phyloP scores from a whole-genome alignment of 768 basidiomycete species.

The Cubamyces sp. region DNA sequence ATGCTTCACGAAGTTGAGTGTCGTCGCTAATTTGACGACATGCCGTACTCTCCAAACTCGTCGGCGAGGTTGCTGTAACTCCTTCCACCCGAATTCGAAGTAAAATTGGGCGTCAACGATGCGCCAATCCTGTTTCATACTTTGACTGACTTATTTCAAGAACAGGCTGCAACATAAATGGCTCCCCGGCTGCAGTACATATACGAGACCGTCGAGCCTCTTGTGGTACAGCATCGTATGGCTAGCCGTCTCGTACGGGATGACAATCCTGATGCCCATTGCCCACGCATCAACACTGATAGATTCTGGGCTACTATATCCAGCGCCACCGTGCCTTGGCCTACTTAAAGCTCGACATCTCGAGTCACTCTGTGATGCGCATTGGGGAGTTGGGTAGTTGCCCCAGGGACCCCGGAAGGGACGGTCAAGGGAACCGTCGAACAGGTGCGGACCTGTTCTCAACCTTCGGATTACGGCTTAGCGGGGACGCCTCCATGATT shows the following conservation, averaged over 20 bases:
- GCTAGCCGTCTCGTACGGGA: not conserved
- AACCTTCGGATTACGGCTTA: constrained; percentile 13
- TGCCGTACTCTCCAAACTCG: no score
- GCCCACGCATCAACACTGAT: not conserved
- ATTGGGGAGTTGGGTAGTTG: no score
- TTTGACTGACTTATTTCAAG: not conserved
- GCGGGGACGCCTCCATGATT: constrained; percentile 12
- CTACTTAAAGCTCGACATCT: not conserved
- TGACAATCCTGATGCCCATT: not conserved
- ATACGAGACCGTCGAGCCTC: no score
- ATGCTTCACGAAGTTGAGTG: no score
- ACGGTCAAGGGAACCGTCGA: not conserved
- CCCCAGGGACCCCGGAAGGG: not conserved
- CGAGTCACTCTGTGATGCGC: not conserved
- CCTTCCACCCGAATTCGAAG: no score
- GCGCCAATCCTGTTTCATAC: not conserved
- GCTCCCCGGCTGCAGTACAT: no score
- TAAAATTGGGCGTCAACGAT: no score
- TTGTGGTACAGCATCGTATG: not conserved
- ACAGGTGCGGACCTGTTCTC: not conserved
- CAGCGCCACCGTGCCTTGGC: no score
- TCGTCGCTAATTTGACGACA: no score
- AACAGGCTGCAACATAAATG: not conserved
- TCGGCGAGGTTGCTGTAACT: no score
- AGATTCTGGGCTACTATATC: no score